Evolutionary conservation across 2,329 filamentous ascomycete species (phyloP).

Genomic region (Trichophyton schoenleinii): DNA sequence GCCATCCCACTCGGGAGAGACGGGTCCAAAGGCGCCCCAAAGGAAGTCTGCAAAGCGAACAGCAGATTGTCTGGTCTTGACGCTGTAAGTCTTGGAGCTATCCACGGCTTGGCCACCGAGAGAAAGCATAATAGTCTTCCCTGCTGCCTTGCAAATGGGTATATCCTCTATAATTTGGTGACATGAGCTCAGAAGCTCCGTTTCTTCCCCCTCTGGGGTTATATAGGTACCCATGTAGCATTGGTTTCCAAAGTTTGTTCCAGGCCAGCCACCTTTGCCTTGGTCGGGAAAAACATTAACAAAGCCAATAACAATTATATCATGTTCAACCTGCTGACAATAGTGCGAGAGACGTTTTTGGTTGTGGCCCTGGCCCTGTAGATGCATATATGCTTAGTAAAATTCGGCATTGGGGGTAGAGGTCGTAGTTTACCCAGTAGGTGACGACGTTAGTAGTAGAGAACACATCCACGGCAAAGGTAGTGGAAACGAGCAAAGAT

Average conservation of each 20-base stretch:
- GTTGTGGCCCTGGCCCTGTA: constrained; percentile 39
- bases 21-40: constrained; percentile 40
- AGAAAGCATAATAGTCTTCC: constrained; percentile 37
- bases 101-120: constrained; percentile 34
- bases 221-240: constrained; percentile 33
- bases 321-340: constrained; percentile 40
- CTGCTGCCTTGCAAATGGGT: constrained; percentile 27
- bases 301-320: constrained; percentile 46
- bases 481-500: constrained; percentile 21
- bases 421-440: constrained; percentile 36
- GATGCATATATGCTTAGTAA: constrained; percentile 6
- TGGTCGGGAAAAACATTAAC: constrained; percentile 43
- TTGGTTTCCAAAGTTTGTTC: constrained; percentile 45
- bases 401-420: not conserved
- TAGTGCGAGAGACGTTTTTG: constrained; percentile 40
- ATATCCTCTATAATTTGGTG: constrained; percentile 33
- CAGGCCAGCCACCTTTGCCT: constrained; percentile 35
- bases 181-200: constrained; percentile 34
- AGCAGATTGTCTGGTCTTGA: constrained; percentile 30
- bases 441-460: constrained; percentile 39
- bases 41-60: constrained; percentile 39
- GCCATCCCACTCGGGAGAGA: constrained; percentile 20
- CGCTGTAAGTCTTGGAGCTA: constrained; percentile 26
- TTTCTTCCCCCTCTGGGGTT: constrained; percentile 25
- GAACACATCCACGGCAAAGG: constrained; percentile 28